phyloP scores from a whole-genome alignment of 306 rosid genomes.

The Vigna trinervia region DNA sequence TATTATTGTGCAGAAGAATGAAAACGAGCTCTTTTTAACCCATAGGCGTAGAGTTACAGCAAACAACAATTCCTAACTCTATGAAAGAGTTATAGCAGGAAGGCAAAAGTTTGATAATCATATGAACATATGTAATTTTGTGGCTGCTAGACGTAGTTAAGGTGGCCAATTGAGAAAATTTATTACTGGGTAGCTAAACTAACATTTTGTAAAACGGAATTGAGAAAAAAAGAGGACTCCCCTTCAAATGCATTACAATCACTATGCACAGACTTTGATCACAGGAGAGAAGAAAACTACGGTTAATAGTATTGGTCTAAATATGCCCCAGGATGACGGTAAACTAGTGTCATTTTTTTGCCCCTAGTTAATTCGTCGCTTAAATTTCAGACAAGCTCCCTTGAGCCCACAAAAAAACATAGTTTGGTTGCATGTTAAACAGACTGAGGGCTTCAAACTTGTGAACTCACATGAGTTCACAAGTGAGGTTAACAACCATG shows the following conservation, averaged over 20 bases:
- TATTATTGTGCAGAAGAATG: no score
- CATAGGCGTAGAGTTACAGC: no score
- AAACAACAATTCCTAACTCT: no score
- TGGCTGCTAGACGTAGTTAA: not conserved
- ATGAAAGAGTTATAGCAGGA: slow-evolving; percentile 10
- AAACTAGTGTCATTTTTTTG: not conserved
- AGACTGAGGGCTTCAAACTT: not conserved
- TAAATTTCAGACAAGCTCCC: not conserved
- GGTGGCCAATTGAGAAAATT: not conserved
- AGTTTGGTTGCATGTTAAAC: not conserved
- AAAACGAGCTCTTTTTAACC: no score
- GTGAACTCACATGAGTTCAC: not conserved
- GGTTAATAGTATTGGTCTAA: not conserved
- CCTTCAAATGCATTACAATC: no score
- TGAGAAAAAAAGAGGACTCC: not conserved
- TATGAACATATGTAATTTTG: not conserved
- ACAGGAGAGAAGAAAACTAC: no score
- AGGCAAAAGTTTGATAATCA: not conserved
- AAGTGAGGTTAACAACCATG: not conserved
- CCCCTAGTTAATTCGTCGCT: not conserved
- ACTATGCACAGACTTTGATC: no score
- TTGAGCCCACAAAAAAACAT: not conserved
- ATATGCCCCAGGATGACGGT: no score
- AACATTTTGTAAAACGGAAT: not conserved
- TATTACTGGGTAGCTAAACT: not conserved